Percentiles rank a stretch among this genome's conserved stretches.
Evolutionary conservation across 768 basidiomycete species (phyloP).

Genomic region (Leccinum variicolor): DNA sequence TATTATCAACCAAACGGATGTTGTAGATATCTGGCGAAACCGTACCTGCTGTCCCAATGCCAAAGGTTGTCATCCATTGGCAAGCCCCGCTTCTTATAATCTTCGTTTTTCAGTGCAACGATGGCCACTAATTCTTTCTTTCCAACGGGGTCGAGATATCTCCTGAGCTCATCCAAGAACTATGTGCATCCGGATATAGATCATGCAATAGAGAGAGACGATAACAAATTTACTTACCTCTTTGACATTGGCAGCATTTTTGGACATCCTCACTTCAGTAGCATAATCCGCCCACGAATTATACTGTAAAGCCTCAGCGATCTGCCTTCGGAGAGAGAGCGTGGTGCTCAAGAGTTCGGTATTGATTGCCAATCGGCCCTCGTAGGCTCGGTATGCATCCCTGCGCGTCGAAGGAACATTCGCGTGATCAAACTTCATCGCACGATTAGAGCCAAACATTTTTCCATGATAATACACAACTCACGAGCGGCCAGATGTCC

Average conservation of each 20-base stretch:
- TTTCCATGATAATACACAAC: slow-evolving; percentile 15
- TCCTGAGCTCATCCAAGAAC: slow-evolving; percentile 75
- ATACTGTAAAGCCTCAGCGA: slow-evolving; percentile 66
- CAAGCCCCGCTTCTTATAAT: slow-evolving; percentile 54
- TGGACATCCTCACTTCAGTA: slow-evolving; percentile 83
- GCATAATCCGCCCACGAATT: slow-evolving; percentile 79
- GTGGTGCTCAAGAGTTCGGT: slow-evolving; percentile 65
- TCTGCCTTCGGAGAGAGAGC: slow-evolving; percentile 64
- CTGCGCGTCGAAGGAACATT: slow-evolving; percentile 65
- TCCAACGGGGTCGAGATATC: slow-evolving; percentile 70
- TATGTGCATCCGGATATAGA: slow-evolving; percentile 19
- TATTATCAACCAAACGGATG: not conserved
- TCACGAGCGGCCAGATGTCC: slow-evolving; percentile 74
- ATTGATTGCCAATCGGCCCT: slow-evolving; percentile 64
- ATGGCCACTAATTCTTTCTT: slow-evolving; percentile 62
- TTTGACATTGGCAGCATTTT: slow-evolving; percentile 55
- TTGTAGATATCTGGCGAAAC: not conserved
- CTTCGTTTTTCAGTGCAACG: slow-evolving; percentile 69
- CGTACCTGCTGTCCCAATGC: slow-evolving; percentile 78
- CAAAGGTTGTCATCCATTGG: slow-evolving; percentile 69
- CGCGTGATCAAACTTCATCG: slow-evolving; percentile 68
- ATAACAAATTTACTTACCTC: slow-evolving; percentile 36
- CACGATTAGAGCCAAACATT: not conserved
- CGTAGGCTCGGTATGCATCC: slow-evolving; percentile 58
- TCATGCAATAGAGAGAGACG: not conserved